phyloP scores from a whole-genome alignment of 106 monocot genomes.

The Dendrobium officinale region DNA sequence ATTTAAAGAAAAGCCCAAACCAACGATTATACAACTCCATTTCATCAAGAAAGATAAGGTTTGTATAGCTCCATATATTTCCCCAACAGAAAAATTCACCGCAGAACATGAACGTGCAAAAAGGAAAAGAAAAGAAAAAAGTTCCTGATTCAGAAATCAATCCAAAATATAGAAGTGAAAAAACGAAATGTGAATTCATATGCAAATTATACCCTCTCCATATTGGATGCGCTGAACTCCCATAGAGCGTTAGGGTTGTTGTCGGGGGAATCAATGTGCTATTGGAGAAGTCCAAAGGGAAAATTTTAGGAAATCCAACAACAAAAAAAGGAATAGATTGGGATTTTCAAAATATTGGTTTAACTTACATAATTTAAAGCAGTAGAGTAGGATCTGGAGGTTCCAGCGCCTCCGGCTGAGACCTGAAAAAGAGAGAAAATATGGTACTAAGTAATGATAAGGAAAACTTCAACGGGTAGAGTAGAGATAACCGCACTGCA shows the following conservation, averaged over 20 bases:
- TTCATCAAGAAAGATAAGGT: too few species aligned
- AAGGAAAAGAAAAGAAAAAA: neutral
- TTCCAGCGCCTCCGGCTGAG: constrained; percentile 15
- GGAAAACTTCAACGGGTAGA: neutral
- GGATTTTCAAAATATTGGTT: neutral
- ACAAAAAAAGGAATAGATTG: neutral
- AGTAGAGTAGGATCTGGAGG: constrained; percentile 74
- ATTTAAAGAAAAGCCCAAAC: neutral
- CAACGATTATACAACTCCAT: neutral
- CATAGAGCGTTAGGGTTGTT: constrained; percentile 63
- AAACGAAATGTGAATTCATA: neutral
- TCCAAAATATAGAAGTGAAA: neutral
- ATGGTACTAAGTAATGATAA: neutral
- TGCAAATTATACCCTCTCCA: constrained; percentile 45
- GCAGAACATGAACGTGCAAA: neutral
- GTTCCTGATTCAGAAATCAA: neutral
- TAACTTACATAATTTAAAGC: constrained; percentile 83
- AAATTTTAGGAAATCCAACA: neutral
- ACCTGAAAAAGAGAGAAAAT: constrained; percentile 18
- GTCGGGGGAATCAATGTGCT: constrained; percentile 61
- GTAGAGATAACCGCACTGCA: constrained; percentile 11
- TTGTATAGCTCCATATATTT: neutral
- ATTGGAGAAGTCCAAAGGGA: neutral
- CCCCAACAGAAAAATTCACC: too few species aligned
- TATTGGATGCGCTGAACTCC: constrained; percentile 74